Evolutionary conservation across 208 protist species (phyloP).

Genomic region (Trichomonas tenax): DNA sequence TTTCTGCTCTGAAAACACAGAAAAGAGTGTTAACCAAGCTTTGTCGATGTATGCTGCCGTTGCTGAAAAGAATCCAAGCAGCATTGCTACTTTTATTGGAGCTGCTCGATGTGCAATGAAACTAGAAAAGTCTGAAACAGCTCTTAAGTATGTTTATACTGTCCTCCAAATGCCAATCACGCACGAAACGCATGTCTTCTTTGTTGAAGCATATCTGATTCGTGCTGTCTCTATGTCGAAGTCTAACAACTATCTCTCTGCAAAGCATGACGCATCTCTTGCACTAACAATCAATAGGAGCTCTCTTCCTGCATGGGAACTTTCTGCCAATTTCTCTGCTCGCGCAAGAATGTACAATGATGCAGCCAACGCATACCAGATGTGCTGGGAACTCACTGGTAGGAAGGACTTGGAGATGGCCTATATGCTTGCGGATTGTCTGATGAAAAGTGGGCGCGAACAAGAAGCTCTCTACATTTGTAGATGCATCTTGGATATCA

Average conservation of each 20-base stretch:
- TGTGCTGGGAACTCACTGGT: background rate
- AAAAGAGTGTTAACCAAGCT: background rate
- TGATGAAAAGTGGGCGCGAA: background rate
- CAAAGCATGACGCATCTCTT: background rate
- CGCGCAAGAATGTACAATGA: background rate
- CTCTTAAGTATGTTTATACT: background rate
- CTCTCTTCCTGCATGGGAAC: background rate
- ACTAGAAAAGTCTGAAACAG: background rate
- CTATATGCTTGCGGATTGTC: background rate
- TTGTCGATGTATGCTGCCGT: background rate
- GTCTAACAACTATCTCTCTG: background rate
- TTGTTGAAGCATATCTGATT: slow-evolving; percentile 7
- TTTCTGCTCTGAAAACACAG: background rate
- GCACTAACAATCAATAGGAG: background rate
- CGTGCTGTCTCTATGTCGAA: background rate
- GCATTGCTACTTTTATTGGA: background rate
- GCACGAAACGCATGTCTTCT: background rate
- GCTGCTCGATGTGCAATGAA: background rate
- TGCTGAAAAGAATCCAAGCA: background rate
- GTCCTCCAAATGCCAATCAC: background rate
- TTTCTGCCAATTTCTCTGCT: background rate
- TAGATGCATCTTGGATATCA: background rate
- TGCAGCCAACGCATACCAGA: background rate
- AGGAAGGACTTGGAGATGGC: background rate
- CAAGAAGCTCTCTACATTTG: background rate